Percentiles rank a stretch among this genome's conserved stretches.
These are phyloP conservation scores for Xylariales sp. DNA, from an alignment of 2,329 filamentous ascomycete genomes.

Conservation along the genomic window DNA sequence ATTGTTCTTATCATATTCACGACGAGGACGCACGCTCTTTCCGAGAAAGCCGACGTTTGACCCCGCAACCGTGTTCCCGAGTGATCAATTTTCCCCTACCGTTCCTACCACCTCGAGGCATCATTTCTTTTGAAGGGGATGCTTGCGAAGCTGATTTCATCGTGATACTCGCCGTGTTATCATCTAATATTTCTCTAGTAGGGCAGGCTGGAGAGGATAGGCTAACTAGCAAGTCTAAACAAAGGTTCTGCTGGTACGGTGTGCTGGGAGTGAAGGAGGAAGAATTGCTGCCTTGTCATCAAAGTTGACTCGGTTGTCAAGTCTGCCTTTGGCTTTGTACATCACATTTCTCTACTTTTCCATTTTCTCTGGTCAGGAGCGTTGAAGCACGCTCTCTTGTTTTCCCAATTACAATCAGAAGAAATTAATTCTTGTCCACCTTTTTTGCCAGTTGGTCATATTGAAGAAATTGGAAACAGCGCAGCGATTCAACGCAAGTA, in stretches of 20 bases:
- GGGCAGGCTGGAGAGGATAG: slow-evolving; percentile 6
- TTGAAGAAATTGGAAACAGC: slow-evolving; percentile 13
- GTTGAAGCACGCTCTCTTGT: slow-evolving; percentile 22
- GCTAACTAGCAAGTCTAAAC: slow-evolving; percentile 5
- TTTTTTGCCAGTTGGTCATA: slow-evolving; percentile 25
- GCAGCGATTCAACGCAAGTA: too few species aligned
- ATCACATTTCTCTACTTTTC: slow-evolving; percentile 20
- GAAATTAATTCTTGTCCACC: slow-evolving; percentile 30
- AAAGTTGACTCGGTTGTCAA: slow-evolving; percentile 22
- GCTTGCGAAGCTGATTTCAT: too few species aligned
- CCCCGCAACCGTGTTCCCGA: too few species aligned
- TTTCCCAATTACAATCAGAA: slow-evolving; percentile 28
- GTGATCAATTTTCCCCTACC: too few species aligned
- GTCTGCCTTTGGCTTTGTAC: slow-evolving; percentile 28
- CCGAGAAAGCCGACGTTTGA: too few species aligned
- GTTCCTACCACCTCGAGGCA: too few species aligned
- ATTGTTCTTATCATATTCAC: too few species aligned
- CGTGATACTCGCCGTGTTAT: too few species aligned
- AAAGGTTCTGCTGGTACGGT: slow-evolving; percentile 4
- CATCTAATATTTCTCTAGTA: slow-evolving; percentile 5
- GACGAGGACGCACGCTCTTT: too few species aligned
- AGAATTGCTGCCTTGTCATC: slow-evolving; percentile 19
- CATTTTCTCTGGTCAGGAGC: slow-evolving; percentile 17
- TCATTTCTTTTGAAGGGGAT: too few species aligned
- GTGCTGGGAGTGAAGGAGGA: slow-evolving; percentile 10